Conservation (phyloP, 257 asterid genomes). For the Solanum tarijense region DNA sequence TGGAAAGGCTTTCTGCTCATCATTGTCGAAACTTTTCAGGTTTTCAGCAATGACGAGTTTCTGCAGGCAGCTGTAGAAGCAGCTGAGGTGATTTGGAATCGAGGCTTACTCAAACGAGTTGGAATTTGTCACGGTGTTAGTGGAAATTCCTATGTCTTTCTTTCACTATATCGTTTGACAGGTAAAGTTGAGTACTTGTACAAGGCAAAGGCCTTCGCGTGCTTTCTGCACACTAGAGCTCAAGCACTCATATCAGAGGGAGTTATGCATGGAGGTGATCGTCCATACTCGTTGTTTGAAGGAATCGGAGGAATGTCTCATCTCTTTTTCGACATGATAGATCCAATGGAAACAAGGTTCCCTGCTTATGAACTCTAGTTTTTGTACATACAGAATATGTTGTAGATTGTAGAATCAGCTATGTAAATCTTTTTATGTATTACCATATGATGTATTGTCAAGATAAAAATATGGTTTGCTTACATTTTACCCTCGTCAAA, state of each 20-base stretch:
- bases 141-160: constrained; percentile 69
- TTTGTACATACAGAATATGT: background rate
- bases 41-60: constrained; percentile 57
- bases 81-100: constrained; percentile 68
- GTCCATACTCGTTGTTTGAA: constrained; percentile 64
- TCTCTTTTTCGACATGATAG: constrained; percentile 60
- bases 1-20: background rate
- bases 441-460: background rate
- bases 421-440: background rate
- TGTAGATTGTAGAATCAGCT: background rate
- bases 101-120: constrained; percentile 76
- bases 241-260: constrained; percentile 49
- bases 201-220: constrained; percentile 68
- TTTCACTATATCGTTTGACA: constrained; percentile 58
- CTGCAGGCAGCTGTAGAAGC: constrained; percentile 58
- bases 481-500: background rate
- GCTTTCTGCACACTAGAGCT: constrained; percentile 56
- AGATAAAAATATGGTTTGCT: background rate
- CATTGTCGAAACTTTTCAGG: constrained; percentile 18
- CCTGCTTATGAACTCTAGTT: constrained; percentile 60
- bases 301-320: constrained; percentile 65
- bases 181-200: constrained; percentile 52
- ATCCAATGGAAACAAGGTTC: constrained; percentile 52
- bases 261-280: constrained; percentile 76
- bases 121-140: constrained; percentile 82